Conservation (phyloP, 2,329 filamentous ascomycete genomes). For the Hypocreales sp. region DNA sequence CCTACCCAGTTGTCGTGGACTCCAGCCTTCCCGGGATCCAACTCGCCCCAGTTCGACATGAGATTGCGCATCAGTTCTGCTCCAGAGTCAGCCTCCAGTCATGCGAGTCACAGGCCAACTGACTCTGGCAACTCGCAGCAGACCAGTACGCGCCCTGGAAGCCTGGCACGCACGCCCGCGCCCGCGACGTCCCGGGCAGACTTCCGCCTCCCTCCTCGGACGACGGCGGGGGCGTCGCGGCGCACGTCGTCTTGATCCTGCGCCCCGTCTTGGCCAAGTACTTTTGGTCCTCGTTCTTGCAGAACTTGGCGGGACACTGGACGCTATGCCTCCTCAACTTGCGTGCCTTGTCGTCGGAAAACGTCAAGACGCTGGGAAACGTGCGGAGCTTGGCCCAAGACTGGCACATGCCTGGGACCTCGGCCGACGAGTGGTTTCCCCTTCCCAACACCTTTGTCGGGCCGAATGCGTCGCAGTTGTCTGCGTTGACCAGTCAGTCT, state of each 20-base stretch:
- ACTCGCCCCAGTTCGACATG: background rate
- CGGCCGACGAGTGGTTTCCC: background rate
- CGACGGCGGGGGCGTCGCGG: background rate
- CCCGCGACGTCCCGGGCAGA: background rate
- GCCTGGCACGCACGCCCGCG: background rate
- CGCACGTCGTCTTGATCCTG: background rate
- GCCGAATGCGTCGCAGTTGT: conserved; percentile 1
- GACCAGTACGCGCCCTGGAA: background rate
- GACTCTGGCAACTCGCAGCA: background rate
- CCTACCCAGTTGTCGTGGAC: background rate
- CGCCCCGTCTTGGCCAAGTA: conserved; percentile 1
- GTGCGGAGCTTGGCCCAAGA: background rate
- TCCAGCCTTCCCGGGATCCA: background rate
- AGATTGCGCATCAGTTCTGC: background rate
- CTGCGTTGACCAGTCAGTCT: no score
- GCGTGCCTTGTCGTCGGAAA: background rate
- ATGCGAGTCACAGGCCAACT: background rate
- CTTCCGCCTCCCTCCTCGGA: background rate
- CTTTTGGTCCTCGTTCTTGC: background rate
- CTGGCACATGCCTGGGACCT: conserved; percentile 1
- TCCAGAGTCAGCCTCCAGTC: no score
- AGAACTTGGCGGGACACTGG: background rate
- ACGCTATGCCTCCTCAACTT: background rate
- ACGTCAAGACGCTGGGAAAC: background rate
- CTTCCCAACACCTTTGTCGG: background rate